Conservation (phyloP, 2,329 filamentous ascomycete genomes). For the Aspergillus viridinutans region DNA sequence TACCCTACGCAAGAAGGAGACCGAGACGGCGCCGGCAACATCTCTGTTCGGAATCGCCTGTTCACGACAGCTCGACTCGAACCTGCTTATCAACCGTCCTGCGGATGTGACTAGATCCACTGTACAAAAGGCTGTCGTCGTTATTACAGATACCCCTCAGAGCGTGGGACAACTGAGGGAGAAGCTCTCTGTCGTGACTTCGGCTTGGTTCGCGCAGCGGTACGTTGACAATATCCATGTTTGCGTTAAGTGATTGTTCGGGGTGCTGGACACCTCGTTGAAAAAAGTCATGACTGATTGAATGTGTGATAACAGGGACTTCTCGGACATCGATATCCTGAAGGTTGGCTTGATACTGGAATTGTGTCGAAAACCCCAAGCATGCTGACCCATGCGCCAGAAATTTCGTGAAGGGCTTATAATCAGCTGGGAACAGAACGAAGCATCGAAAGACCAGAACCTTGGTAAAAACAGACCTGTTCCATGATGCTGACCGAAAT, state of each 20-base stretch:
- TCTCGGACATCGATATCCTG: conserved; percentile 85
- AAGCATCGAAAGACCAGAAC: conserved; percentile 77
- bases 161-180: conserved; percentile 87
- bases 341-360: conserved; percentile 42
- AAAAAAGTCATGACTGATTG: not conserved
- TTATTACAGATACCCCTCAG: conserved; percentile 86
- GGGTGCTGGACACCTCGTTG: not conserved
- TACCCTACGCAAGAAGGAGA: conserved; percentile 65
- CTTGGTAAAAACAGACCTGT: conserved; percentile 59
- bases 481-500: not conserved
- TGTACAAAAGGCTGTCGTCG: conserved; percentile 96
- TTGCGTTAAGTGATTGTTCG: not conserved
- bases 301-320: conserved; percentile 55
- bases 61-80: conserved; percentile 82
- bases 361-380: not conserved
- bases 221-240: conserved; percentile 30
- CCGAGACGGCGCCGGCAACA: conserved; percentile 53
- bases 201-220: conserved; percentile 92
- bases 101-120: conserved; percentile 93
- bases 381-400: conserved; percentile 35
- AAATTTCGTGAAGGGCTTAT: conserved; percentile 86
- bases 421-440: conserved; percentile 55
- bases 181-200: conserved; percentile 83
- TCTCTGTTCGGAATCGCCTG: conserved; percentile 96
- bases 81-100: conserved; percentile 70